phyloP scores from a whole-genome alignment of 306 rosid species.

The Castanospermum australe region DNA sequence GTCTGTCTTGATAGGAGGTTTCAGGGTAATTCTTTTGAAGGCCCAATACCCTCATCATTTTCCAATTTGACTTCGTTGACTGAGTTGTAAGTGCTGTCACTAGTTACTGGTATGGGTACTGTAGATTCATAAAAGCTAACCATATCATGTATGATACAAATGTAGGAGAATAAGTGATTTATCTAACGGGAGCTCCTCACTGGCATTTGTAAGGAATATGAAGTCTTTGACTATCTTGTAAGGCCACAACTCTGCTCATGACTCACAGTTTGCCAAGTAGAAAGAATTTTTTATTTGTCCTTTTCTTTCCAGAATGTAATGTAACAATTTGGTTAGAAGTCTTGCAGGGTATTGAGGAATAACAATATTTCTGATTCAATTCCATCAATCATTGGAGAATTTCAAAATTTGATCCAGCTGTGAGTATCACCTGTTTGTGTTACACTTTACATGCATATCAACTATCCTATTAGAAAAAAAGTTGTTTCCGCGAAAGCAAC shows the following conservation, averaged over 20 bases:
- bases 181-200: constrained; percentile 55
- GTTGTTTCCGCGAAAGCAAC: neutral
- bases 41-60: constrained; percentile 50
- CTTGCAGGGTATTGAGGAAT: too few relatives aligned
- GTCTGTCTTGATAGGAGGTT: too few relatives aligned
- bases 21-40: constrained; percentile 57
- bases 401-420: too few relatives aligned
- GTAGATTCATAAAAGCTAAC: neutral
- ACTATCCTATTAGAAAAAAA: neutral
- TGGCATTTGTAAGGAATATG: constrained; percentile 51
- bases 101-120: neutral
- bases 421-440: too few relatives aligned
- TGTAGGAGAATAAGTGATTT: constrained; percentile 52
- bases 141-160: too few relatives aligned
- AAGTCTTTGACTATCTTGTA: constrained; percentile 48
- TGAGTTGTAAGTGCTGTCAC: constrained; percentile 46
- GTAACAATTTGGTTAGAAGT: too few relatives aligned
- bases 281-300: neutral
- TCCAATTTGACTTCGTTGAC: constrained; percentile 52
- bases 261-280: neutral
- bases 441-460: neutral
- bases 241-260: constrained; percentile 13
- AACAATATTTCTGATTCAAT: too few relatives aligned
- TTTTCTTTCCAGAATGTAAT: neutral
- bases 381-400: too few relatives aligned